Evolutionary conservation across 257 asterid genomes (phyloP).

Genomic region (Rhazya stricta): DNA sequence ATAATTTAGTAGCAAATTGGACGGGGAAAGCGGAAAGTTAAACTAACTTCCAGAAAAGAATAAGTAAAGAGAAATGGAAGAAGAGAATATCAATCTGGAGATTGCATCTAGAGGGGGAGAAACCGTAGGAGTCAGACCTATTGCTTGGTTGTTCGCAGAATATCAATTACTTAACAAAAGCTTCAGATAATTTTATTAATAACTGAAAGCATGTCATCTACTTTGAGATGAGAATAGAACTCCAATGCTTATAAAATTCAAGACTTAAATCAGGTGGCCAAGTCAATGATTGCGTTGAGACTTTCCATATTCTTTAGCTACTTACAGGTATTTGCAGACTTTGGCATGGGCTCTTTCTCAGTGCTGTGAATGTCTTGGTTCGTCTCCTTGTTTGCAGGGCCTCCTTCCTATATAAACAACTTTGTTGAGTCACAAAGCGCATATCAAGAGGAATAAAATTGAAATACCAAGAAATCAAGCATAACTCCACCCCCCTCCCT

Average conservation of each 20-base stretch:
- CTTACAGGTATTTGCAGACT: constrained; percentile 14
- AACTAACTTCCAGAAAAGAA: neutral
- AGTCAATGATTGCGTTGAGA: neutral
- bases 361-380: neutral
- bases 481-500: neutral
- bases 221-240: too few relatives aligned
- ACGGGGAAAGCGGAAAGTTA: neutral
- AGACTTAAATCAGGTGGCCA: too few relatives aligned
- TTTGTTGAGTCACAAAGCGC: neutral
- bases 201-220: too few relatives aligned
- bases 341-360: neutral
- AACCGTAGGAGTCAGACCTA: neutral
- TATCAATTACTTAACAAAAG: neutral
- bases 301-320: neutral
- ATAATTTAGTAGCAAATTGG: neutral
- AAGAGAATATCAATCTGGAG: too few relatives aligned
- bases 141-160: neutral
- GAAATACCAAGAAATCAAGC: neutral
- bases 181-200: neutral
- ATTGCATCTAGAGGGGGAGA: neutral
- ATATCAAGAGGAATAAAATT: neutral
- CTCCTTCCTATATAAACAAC: constrained; percentile 13
- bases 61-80: neutral
- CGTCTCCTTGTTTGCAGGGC: neutral
- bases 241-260: too few relatives aligned